Evolutionary conservation across 2,329 filamentous ascomycete genomes (phyloP), one percentile per base, ranked within the genome.

Genomic region (Hypoxylon sp.): DNA sequence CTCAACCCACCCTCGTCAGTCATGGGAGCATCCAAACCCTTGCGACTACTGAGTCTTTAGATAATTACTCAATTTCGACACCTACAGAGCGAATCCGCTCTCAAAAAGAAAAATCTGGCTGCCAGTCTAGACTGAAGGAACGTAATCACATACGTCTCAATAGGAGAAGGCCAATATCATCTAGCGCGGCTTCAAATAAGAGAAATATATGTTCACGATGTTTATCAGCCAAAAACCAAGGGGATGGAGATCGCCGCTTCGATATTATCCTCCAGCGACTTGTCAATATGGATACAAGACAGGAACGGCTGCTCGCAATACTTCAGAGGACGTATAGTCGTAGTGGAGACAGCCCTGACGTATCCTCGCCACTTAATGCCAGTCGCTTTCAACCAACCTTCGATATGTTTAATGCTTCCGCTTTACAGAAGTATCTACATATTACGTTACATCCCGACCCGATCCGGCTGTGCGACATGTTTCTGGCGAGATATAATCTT

Each of bases 401-500:
- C 13, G 54, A 59, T 33, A 19, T 55, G 26, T 47, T 55, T 14
- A 59, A 22, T 35, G 59, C 59, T 35, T 48, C 53, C 13, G 58
- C 52, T 14, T 17, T 67, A 14, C 54, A 70, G 51, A 67, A 57
- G 13, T 70, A 70, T 31, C 5, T 57, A 17, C 52, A 58, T 39
- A 55, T 57, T 17, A 70, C 63, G 33, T 44, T 66, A 17, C 35
- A 63, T 37, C 67, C 67, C 19, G 63, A 70, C 24, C 64, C 63
- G 4, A 22, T 31, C 24, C 44, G 59, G 46, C 22, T 70, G 14
- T 70, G 63, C 52, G 67, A 70, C 31, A 63, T 63, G 42, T 70
- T 70, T 39, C 33, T 70, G 46, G 67, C 67, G 47, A 63, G 59
- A 58, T 69, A 51, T 37, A 66, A 60, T 29, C 42, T 68, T n/a